These are phyloP conservation scores for Phytophthora boehmeriae DNA, from an alignment of 352 stramenopile genomes.

Conservation along the genomic window DNA sequence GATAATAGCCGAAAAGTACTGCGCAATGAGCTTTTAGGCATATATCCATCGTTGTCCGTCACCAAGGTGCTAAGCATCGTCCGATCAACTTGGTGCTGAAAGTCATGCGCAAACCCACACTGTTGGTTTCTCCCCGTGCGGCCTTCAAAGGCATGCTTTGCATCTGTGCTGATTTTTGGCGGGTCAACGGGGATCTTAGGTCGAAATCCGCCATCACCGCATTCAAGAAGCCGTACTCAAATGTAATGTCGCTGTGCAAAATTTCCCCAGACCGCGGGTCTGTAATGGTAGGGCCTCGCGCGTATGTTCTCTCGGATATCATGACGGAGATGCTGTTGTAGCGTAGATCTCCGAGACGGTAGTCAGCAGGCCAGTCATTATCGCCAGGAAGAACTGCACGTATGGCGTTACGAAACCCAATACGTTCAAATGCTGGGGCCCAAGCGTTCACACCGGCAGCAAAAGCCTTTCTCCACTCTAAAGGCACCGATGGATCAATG, in stretches of 20 bases:
- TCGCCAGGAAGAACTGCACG: slow-evolving; percentile 68
- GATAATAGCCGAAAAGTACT: slow-evolving; percentile 77
- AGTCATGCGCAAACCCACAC: slow-evolving; percentile 49
- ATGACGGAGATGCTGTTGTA: slow-evolving; percentile 89
- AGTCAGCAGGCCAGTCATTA: slow-evolving; percentile 78
- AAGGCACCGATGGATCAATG: slow-evolving; percentile 83
- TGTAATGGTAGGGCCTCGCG: slow-evolving; percentile 64
- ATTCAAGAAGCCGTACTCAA: slow-evolving; percentile 89
- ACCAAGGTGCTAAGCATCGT: slow-evolving; percentile 36
- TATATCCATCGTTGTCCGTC: slow-evolving; percentile 23
- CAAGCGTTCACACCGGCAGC: slow-evolving; percentile 74
- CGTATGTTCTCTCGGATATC: slow-evolving; percentile 81
- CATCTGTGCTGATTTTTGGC: slow-evolving; percentile 14
- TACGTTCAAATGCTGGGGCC: slow-evolving; percentile 73
- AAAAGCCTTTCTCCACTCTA: slow-evolving; percentile 69
- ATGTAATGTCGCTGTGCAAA: slow-evolving; percentile 85
- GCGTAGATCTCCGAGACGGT: slow-evolving; percentile 83
- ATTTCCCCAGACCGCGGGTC: slow-evolving; percentile 88
- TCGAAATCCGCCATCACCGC: slow-evolving; percentile 64
- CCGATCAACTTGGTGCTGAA: slow-evolving; percentile 49
- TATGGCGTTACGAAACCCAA: slow-evolving; percentile 78
- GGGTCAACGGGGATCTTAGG: slow-evolving; percentile 45
- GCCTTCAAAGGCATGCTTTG: slow-evolving; percentile 4
- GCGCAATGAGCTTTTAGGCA: slow-evolving; percentile 65
- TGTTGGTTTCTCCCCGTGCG: slow-evolving; percentile 27